Percentiles rank a stretch among this genome's conserved stretches.
phyloP scores from a whole-genome alignment of 306 rosid species.

The Prunus padus region DNA sequence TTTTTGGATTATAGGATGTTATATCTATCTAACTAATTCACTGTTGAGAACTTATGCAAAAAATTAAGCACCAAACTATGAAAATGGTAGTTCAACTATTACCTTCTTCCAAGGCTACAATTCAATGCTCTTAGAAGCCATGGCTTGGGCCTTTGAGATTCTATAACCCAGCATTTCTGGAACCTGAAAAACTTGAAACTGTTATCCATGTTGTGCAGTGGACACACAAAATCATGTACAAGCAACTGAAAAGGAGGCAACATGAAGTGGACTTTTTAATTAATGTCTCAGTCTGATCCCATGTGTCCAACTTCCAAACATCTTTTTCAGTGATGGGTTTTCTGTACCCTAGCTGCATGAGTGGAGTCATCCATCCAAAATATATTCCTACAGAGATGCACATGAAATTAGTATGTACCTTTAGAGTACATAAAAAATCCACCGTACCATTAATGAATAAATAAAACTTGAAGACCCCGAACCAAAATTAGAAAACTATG shows the following conservation, averaged over 20 bases:
- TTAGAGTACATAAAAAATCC: background rate
- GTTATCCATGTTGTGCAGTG: slow-evolving; percentile 6
- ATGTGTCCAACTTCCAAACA: slow-evolving; percentile 86
- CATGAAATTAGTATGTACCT: slow-evolving; percentile 20
- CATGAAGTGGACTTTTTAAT: slow-evolving; percentile 44
- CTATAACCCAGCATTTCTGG: slow-evolving; percentile 67
- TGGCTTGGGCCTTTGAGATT: slow-evolving; percentile 65
- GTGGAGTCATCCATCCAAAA: slow-evolving; percentile 88
- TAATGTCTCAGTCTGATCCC: slow-evolving; percentile 71
- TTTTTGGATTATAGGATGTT: background rate
- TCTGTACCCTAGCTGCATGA: slow-evolving; percentile 71
- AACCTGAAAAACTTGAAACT: slow-evolving; percentile 46
- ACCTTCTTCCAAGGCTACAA: slow-evolving; percentile 82
- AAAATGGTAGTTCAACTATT: background rate
- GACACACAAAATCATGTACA: slow-evolving; percentile 22
- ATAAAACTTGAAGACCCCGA: background rate
- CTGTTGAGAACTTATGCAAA: background rate
- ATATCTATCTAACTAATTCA: background rate
- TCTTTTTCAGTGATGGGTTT: slow-evolving; percentile 71
- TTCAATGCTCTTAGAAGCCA: slow-evolving; percentile 79
- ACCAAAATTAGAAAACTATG: background rate
- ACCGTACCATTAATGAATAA: background rate
- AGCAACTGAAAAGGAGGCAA: slow-evolving; percentile 17
- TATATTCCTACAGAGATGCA: slow-evolving; percentile 50
- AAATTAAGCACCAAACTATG: background rate